A percentile compares a stretch with the other conserved stretches of the same genome.
Evolutionary conservation across 495 filamentous ascomycete species (phyloP).

Genomic region (Hyaloscypha finlandica): DNA sequence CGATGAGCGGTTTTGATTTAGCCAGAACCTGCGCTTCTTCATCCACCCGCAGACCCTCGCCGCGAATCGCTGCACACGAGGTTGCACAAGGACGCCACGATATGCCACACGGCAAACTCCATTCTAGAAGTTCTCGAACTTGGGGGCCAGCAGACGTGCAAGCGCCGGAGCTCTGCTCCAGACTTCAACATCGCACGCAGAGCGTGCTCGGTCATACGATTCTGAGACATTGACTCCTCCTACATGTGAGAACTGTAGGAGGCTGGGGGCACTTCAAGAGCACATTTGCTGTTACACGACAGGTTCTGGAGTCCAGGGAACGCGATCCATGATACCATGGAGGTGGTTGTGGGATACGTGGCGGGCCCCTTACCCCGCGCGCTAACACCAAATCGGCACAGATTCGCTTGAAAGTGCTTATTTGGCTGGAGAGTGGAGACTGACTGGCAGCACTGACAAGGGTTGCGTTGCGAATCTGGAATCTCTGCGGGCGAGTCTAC

Average conservation of each 20-base stretch:
- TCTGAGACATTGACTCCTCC: constrained; percentile 7
- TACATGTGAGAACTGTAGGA: not conserved
- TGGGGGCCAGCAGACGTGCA: not conserved
- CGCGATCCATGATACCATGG: not conserved
- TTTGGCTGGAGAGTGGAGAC: not conserved
- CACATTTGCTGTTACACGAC: not conserved
- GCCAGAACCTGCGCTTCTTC: not conserved
- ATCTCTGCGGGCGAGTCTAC: not conserved
- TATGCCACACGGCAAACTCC: not conserved
- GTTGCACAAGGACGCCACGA: constrained; percentile 4
- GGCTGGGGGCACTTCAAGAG: not conserved
- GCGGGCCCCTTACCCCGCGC: constrained; percentile 13
- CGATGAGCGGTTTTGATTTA: not conserved
- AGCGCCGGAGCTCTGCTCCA: not conserved
- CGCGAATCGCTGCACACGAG: not conserved
- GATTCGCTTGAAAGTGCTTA: not conserved
- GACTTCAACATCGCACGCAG: constrained; percentile 2
- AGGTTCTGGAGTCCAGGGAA: not conserved
- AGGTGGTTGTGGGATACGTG: not conserved
- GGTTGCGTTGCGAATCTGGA: not conserved
- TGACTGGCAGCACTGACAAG: not conserved
- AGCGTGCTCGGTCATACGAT: constrained; percentile 13
- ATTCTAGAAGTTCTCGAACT: not conserved
- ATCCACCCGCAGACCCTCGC: not conserved
- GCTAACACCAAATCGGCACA: not conserved